These are phyloP conservation scores for Neonectria ditissima DNA, from an alignment of 2,329 filamentous ascomycete species.

Conservation along the genomic window DNA sequence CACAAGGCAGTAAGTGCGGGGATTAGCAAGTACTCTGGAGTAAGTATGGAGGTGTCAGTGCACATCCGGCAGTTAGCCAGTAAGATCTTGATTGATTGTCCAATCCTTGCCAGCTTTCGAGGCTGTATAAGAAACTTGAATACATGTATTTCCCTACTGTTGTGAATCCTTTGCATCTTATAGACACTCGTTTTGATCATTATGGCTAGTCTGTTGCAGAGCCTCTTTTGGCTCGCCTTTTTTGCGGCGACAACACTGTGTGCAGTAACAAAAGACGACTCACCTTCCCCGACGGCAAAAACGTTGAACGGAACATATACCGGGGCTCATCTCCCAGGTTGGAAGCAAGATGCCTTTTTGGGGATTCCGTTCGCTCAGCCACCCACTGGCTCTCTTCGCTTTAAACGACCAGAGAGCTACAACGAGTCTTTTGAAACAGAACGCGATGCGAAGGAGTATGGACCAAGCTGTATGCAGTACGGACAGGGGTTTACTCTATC, in stretches of 20 bases:
- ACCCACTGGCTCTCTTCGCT: constrained; percentile 51
- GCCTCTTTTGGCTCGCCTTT: neutral
- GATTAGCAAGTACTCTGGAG: neutral
- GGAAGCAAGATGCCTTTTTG: constrained; percentile 54
- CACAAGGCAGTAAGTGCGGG: constrained; percentile 1
- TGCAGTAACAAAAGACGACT: neutral
- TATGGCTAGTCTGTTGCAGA: neutral
- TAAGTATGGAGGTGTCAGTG: neutral
- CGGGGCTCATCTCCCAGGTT: constrained; percentile 48
- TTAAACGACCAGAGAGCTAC: constrained; percentile 48
- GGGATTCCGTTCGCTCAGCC: constrained; percentile 56
- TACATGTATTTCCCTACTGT: neutral
- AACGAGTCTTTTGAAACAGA: constrained; percentile 51
- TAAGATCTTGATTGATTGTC: neutral
- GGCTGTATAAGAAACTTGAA: neutral
- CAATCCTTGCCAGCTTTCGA: neutral
- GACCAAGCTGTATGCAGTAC: constrained; percentile 61
- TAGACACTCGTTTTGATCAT: neutral
- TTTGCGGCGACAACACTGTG: neutral
- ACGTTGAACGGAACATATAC: constrained; percentile 43
- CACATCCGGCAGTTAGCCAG: neutral
- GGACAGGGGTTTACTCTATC: constrained; percentile 55
- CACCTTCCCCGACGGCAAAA: constrained; percentile 32
- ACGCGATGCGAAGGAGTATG: constrained; percentile 56
- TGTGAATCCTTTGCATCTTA: neutral